Conservation (phyloP, 2,329 filamentous ascomycete genomes). For the Sporothrix mexicana region DNA sequence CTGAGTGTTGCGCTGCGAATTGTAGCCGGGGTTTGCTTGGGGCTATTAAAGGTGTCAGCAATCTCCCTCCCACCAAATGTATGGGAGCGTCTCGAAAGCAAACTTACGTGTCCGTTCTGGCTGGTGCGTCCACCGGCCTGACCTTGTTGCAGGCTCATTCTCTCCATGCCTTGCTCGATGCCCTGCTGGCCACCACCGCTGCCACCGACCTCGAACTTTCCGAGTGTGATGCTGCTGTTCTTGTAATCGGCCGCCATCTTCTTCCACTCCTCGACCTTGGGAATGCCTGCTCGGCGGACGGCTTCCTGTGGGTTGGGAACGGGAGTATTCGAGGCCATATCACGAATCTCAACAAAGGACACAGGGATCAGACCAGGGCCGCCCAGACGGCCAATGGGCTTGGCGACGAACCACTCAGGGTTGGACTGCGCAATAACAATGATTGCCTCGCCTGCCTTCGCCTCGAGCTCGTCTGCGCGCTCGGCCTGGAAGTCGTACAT, state of each 20-base stretch:
- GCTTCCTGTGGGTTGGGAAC: constrained; percentile 84
- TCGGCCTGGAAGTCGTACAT: constrained; percentile 97
- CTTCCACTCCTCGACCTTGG: constrained; percentile 98
- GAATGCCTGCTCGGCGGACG: constrained; percentile 85
- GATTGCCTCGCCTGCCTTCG: constrained; percentile 93
- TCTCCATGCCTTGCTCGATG: constrained; percentile 74
- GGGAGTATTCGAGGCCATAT: constrained; percentile 85
- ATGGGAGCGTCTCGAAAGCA: no score
- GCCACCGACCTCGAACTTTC: constrained; percentile 75
- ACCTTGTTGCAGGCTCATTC: constrained; percentile 74
- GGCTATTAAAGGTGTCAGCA: constrained; percentile 36
- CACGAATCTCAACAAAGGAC: constrained; percentile 93
- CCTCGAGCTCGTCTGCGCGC: constrained; percentile 92
- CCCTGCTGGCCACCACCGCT: constrained; percentile 50
- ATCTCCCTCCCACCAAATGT: no score
- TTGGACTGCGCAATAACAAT: constrained; percentile 99
- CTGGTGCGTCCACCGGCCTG: constrained; percentile 51
- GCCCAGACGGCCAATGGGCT: constrained; percentile 96
- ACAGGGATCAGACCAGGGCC: constrained; percentile 95
- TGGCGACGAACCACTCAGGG: constrained; percentile 98
- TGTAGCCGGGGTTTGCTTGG: constrained; percentile 47
- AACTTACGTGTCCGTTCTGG: constrained; percentile 58
- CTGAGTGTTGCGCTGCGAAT: constrained; percentile 43
- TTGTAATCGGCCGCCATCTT: constrained; percentile 99
- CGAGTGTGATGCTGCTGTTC: constrained; percentile 96